Evolutionary conservation across 2,329 filamentous ascomycete genomes (phyloP).

Genomic region (Talaromyces sp.): DNA sequence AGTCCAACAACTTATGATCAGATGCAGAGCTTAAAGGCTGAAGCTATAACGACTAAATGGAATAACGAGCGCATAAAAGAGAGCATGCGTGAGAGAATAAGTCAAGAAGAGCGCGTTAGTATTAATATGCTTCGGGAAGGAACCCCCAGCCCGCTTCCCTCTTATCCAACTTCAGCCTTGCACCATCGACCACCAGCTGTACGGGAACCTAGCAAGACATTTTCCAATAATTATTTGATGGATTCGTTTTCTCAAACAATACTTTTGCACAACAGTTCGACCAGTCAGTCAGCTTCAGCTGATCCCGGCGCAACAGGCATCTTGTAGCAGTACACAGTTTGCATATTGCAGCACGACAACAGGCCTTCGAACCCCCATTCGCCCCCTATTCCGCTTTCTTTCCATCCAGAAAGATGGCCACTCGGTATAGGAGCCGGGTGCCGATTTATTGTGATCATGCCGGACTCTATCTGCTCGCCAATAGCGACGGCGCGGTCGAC

Average conservation of each 20-base stretch:
- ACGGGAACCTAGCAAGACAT: too few relatives aligned
- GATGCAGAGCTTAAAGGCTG: not conserved
- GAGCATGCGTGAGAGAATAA: not conserved
- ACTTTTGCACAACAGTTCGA: not conserved
- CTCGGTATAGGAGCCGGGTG: slow-evolving; percentile 14
- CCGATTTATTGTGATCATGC: slow-evolving; percentile 36
- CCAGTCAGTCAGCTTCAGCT: slow-evolving; percentile 9
- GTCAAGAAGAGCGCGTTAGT: not conserved
- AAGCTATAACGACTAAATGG: not conserved
- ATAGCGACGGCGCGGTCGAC: slow-evolving; percentile 39
- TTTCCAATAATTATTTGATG: too few relatives aligned
- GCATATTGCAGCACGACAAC: slow-evolving; percentile 16
- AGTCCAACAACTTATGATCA: not conserved
- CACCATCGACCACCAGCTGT: not conserved
- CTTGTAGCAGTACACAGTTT: slow-evolving; percentile 13
- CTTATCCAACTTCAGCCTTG: not conserved
- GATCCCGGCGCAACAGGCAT: slow-evolving; percentile 10
- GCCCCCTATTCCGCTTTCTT: slow-evolving; percentile 25
- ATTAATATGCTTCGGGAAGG: not conserved
- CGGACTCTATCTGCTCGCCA: slow-evolving; percentile 38
- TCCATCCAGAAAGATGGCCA: slow-evolving; percentile 19
- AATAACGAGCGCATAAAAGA: not conserved
- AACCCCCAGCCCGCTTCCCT: not conserved
- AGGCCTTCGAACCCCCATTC: slow-evolving; percentile 22
- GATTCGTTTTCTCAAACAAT: not conserved